Percentiles rank a stretch among this genome's conserved stretches.
Evolutionary conservation across 1,139 yeast species (phyloP).

Genomic region (Saccharomyces hybrid): DNA sequence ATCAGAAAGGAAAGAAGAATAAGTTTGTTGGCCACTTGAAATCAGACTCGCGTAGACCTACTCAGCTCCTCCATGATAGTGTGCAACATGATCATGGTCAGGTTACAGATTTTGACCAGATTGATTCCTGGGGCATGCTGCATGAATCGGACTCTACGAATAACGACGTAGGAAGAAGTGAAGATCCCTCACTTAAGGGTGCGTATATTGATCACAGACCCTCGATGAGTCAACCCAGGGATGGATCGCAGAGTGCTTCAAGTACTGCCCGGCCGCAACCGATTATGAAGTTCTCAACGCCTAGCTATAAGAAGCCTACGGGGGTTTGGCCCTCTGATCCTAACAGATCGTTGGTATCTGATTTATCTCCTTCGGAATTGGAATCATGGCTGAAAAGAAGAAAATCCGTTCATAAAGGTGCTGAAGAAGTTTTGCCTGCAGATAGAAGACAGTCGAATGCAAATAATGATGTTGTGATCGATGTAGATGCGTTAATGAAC

Average conservation of each 20-base stretch:
- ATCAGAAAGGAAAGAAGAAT: background rate
- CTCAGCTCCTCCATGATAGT: conserved; percentile 2
- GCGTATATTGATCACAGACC: conserved; percentile 32
- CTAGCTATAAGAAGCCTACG: conserved; percentile 1
- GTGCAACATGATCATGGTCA: background rate
- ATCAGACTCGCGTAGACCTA: background rate
- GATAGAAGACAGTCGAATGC: conserved; percentile 12
- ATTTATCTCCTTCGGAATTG: conserved; percentile 10
- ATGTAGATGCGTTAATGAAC: conserved; percentile 29
- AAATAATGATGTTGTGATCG: conserved; percentile 29
- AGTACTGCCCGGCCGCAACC: conserved; percentile 3
- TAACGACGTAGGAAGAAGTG: conserved; percentile 12
- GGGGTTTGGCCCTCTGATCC: background rate
- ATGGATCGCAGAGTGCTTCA: conserved; percentile 12
- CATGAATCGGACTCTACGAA: conserved; percentile 23
- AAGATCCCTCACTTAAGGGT: conserved; percentile 19
- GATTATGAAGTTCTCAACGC: conserved; percentile 9
- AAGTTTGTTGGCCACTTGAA: conserved; percentile 1
- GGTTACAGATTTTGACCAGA: conserved; percentile 26
- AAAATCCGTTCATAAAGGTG: background rate
- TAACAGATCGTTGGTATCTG: background rate
- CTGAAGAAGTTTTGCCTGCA: conserved; percentile 1
- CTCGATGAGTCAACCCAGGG: conserved; percentile 11
- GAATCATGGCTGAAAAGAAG: conserved; percentile 10
- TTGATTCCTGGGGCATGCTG: conserved; percentile 30